Conservation (phyloP, 225 moss, liverwort and hornwort genomes). For the Sphagnum tenellum region DNA sequence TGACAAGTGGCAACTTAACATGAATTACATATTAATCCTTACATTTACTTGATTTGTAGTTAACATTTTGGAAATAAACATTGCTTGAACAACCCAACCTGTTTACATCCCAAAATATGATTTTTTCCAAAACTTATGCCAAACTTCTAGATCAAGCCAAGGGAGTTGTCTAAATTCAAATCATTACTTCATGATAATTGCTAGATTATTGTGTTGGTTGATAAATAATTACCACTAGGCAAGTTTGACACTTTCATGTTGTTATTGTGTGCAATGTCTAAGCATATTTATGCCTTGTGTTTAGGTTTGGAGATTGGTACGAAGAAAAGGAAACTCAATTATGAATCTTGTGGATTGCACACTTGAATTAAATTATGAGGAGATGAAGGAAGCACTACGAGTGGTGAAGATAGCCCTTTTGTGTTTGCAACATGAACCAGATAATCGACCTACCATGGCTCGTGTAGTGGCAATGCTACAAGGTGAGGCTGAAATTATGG, state of each 20-base stretch:
- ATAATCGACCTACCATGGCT: slow-evolving; percentile 35
- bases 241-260: neutral
- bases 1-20: too few species aligned
- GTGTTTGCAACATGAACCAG: slow-evolving; percentile 19
- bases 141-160: too few species aligned
- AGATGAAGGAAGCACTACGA: slow-evolving; percentile 16
- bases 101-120: too few species aligned
- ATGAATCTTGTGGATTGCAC: slow-evolving; percentile 21
- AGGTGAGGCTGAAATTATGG: slow-evolving; percentile 8
- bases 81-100: too few species aligned
- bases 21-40: too few species aligned
- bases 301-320: slow-evolving; percentile 32
- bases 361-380: slow-evolving; percentile 20
- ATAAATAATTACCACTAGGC: neutral
- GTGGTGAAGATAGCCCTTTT: slow-evolving; percentile 34
- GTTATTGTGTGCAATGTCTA: too few species aligned
- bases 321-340: slow-evolving; percentile 13
- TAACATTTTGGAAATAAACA: too few species aligned
- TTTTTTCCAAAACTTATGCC: too few species aligned
- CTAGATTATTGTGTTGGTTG: too few species aligned
- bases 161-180: too few species aligned
- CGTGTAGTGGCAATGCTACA: slow-evolving; percentile 44
- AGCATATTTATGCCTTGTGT: neutral
- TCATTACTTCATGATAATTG: too few species aligned
- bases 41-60: too few species aligned